Evolutionary conservation across 2,329 filamentous ascomycete species (phyloP), one percentile per base, ranked within the genome.

Genomic region (Rasamsonia emersonii): DNA sequence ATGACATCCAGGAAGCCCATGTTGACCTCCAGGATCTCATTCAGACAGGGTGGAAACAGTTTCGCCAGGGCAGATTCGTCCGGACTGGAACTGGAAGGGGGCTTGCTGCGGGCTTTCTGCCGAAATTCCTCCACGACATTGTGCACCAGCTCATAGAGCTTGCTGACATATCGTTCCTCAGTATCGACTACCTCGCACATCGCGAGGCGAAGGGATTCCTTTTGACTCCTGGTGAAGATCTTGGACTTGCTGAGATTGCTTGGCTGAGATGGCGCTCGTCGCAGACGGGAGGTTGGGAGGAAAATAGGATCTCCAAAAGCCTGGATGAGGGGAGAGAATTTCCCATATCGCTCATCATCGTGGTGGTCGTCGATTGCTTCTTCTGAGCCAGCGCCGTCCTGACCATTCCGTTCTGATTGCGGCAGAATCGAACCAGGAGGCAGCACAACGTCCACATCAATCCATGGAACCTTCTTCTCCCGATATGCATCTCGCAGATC

Each of bases 131-230:
- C 75, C 16, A 86, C 86, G 18, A 95, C 77, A 37, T 80, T 76
- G 41, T 82, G 77, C 24, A 94, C 82, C 38, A 98, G 63, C 44
- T 91, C 83, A 40, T 83, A 76, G 35, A 98, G 62, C 57, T 96
- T 95, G 47, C 74, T 71, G 24, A 98, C 86, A 58, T 96, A 98
- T 56, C 85, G 80, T 53, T 91, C 86, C 56, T 98, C 91, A 0
- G 91, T 98, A 49, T 93, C 84, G 19, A 95, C 75, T 38, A 96
- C 64, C 56, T 98, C 91, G 37, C 76, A 79, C 70, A 98, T 79
- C 56, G 94, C 89, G 58, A 88, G 81, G 24, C 88, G 77, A 44
- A 95, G 65, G 32, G 82, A 82, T 44, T 86, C 73, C 51, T 93
- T 93, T 51, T 95, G 85, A 35, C 82, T 77, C 45, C 77, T 79